Evolutionary conservation across 2,329 filamentous ascomycete genomes (phyloP), one percentile per base, ranked within the genome.

Genomic region (Colletotrichum sp.): DNA sequence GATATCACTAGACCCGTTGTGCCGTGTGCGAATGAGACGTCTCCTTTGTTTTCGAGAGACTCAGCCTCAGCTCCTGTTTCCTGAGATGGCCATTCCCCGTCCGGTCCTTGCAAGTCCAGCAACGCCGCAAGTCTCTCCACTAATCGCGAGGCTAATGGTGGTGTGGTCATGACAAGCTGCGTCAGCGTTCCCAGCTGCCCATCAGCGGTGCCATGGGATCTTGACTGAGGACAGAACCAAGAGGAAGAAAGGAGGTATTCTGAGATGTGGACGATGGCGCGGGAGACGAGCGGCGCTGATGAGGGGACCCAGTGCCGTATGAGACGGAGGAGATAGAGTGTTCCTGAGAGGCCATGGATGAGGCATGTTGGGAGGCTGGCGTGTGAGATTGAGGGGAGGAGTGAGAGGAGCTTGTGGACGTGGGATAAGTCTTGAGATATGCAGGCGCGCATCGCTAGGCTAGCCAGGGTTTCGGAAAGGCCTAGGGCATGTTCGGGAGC

Each of bases 171-270:
- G 3, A 93, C 87, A 16, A 94, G 84, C 80, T 95, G 93, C n/a
- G 90, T 91, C 70, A 95, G 87, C 80, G 93, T 94, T 6, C 93
- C 92, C 31, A 94, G 89, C 15, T 90, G 87, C 9, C 93, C 93
- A 78, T 95, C 92, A 0, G 89, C 90, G 7, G 92, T 90, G 2
- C 93, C 93, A 43, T 93, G 84, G 78, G 7, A 18, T n/a, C 15
- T 31, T 16, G 62, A 29, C 9, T 31, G 24, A 6, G 13, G 63
- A 27, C 69, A 71, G 13, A 31, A 29, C 69, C 69, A 71, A 15
- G 54, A 24, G 2, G 55, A 6, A 18, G 29, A 4, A 76, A 94
- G 84, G 69, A 94, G 92, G 47, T 88, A 87, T 38, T 90, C 86
- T 27, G 91, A 87, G 2, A 94, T 85, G 70, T 88, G 86, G 12